phyloP scores from a whole-genome alignment of 2,329 filamentous ascomycete species.

The Stagonosporopsis chrysanthemi region DNA sequence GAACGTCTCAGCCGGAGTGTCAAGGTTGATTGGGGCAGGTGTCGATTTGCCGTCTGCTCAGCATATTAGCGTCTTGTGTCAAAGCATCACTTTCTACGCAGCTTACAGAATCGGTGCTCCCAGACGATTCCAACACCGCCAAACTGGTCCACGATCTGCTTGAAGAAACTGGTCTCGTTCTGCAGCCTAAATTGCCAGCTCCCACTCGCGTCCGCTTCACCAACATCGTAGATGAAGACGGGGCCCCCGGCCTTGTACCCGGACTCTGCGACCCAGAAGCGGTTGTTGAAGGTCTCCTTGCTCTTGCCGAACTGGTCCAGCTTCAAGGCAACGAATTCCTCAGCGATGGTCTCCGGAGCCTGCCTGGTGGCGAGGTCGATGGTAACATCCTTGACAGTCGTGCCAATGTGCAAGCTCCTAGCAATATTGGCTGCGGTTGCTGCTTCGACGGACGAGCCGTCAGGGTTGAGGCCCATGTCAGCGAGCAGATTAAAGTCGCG shows the following conservation, averaged over 20 bases:
- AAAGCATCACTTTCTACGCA: not conserved
- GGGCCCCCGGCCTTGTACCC: slow-evolving; percentile 48
- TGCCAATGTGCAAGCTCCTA: slow-evolving; percentile 21
- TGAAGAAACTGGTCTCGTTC: slow-evolving; percentile 45
- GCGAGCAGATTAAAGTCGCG: slow-evolving; percentile 37
- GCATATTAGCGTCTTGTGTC: slow-evolving; percentile 1
- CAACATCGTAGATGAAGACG: slow-evolving; percentile 50
- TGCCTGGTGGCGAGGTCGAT: slow-evolving; percentile 7
- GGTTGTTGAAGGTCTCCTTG: slow-evolving; percentile 45
- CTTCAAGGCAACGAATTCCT: slow-evolving; percentile 48
- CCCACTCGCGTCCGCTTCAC: slow-evolving; percentile 42
- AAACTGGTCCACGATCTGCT: slow-evolving; percentile 47
- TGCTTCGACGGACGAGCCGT: slow-evolving; percentile 37
- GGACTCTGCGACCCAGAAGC: slow-evolving; percentile 47
- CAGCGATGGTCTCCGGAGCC: slow-evolving; percentile 26
- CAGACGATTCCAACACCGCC: slow-evolving; percentile 50
- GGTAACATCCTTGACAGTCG: slow-evolving; percentile 2
- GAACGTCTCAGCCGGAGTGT: slow-evolving; percentile 46
- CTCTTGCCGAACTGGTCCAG: slow-evolving; percentile 47
- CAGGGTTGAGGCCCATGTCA: slow-evolving; percentile 44
- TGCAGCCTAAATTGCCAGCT: slow-evolving; percentile 37
- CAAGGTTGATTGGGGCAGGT: slow-evolving; percentile 41
- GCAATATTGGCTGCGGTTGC: slow-evolving; percentile 5
- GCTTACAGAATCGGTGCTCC: slow-evolving; percentile 51
- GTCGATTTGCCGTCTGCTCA: slow-evolving; percentile 49